phyloP scores from a whole-genome alignment of 192 early-diverging fungal species.

The Coemansia sp. region DNA sequence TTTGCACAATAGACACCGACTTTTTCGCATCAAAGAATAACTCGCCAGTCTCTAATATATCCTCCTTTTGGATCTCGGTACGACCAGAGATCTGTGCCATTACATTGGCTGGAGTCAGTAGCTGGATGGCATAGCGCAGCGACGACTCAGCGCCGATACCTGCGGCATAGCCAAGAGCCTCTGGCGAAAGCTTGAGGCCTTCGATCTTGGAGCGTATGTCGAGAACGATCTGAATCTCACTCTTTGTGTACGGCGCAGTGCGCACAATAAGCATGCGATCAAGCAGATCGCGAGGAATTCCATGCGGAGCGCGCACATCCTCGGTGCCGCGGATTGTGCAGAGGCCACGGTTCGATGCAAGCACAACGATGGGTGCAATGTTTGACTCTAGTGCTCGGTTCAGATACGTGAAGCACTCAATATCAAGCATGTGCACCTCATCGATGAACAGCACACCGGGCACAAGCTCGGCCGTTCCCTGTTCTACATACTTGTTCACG shows the following conservation, averaged over 20 bases:
- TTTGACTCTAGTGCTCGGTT: conserved; percentile 97
- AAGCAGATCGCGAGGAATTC: conserved; percentile 93
- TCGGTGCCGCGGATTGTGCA: conserved; percentile 82
- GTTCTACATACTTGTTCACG: conserved; percentile 98
- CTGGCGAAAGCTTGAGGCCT: conserved; percentile 73
- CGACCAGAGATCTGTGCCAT: conserved; percentile 84
- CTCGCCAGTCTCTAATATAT: conserved; percentile 81
- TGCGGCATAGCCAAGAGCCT: conserved; percentile 74
- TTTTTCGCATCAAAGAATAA: conserved; percentile 67
- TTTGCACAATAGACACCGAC: conserved; percentile 50
- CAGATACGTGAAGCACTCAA: conserved; percentile 99
- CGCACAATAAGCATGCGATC: conserved; percentile 96
- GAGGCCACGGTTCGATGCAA: conserved; percentile 97
- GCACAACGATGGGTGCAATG: conserved; percentile 94
- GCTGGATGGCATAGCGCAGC: conserved; percentile 92
- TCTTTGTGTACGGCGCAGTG: conserved; percentile 86
- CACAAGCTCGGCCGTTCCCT: conserved; percentile 94
- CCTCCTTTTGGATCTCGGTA: conserved; percentile 75
- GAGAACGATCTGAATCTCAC: conserved; percentile 87
- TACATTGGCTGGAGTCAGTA: conserved; percentile 88
- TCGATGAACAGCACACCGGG: conserved; percentile 98
- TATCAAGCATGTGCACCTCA: conserved; percentile 99
- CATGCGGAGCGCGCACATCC: conserved; percentile 76
- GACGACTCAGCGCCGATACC: conserved; percentile 87
- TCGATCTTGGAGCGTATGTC: conserved; percentile 94